Conservation (phyloP, 495 filamentous ascomycete species). For the Pyrenopolyporus hunteri region DNA sequence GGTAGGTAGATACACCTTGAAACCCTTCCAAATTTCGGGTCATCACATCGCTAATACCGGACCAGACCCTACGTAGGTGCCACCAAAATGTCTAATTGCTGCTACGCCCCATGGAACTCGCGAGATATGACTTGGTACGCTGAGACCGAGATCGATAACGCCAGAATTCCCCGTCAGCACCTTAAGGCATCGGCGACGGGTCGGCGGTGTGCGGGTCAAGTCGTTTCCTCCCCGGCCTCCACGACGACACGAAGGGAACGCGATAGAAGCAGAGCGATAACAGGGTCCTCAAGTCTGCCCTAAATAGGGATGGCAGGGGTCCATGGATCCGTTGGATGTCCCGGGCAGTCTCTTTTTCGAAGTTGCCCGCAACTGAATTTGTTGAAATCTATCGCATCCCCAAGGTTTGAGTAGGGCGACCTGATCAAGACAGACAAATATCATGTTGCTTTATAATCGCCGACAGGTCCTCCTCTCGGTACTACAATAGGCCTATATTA, state of each 20-base stretch:
- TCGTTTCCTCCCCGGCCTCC: not conserved
- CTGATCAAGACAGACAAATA: too few relatives aligned
- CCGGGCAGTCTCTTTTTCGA: too few relatives aligned
- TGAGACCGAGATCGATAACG: not conserved
- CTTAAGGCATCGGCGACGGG: too few relatives aligned
- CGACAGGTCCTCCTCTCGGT: not conserved
- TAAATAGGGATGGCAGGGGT: not conserved
- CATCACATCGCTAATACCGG: conserved; percentile 6
- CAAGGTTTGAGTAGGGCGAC: too few relatives aligned
- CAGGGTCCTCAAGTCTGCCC: not conserved
- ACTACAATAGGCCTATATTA: not conserved
- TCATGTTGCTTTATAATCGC: not conserved
- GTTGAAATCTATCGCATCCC: not conserved
- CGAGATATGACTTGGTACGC: too few relatives aligned
- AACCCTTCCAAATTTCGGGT: not conserved
- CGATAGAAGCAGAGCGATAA: not conserved
- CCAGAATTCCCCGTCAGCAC: not conserved
- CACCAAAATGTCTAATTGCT: too few relatives aligned
- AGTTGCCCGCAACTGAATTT: not conserved
- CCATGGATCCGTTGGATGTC: not conserved
- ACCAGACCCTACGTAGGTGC: conserved; percentile 3
- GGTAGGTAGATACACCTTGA: not conserved
- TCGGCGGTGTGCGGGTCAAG: not conserved
- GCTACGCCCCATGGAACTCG: too few relatives aligned
- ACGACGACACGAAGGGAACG: not conserved